Base-by-base conservation (phyloP, 2,329 filamentous ascomycete species). In the Aspergillus quadrilineatus region DNA sequence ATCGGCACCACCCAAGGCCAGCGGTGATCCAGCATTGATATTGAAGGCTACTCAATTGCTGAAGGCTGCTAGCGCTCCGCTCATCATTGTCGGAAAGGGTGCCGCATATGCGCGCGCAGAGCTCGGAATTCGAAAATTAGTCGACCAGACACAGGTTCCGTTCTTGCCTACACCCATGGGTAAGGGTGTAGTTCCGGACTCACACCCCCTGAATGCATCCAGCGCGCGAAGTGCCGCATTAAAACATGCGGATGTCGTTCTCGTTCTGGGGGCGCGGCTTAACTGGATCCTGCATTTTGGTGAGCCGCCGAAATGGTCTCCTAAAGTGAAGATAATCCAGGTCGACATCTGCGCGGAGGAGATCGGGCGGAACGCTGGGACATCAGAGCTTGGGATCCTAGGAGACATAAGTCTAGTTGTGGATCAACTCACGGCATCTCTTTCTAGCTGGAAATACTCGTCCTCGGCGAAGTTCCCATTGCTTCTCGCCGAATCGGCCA, bases 221-320 rank as follows among this genome's bases (percentile, higher is more conserved):
- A 79, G 81, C 46, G 81, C 82, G 4, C 75, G 82, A 53, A 82
- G 80, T 43, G 73, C 79, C 14, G 82, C 81, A 3, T 69, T 85
- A 41, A 79, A 79, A 63, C 68, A 78, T 41, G 80, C 82, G 3
- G 82, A 85, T 63, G 78, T 85, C 1, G 79, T 84, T 14, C 66
- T 85, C 3, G 70, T 85, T 3, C 72, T 84, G 2, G 81, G 81
- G 4, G 82, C 81, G 2, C 75, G 80, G 36, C 67, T 85, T 42
- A 85, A 85, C 59, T 85, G 82, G 82, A 84, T 85, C 50, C 71
- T 85, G 4, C 81, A 83, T 58, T 84, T 79, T 59, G 82, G 82
- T 6, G 76, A 81, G 55, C 61, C 79, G 10, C 81, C 82, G 0
- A 83, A 83, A 65, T 85, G 81, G 79, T 79, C 75, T 29, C 61